phyloP scores from a whole-genome alignment of 2,329 filamentous ascomycete species.

The Fusarium marasasianum region DNA sequence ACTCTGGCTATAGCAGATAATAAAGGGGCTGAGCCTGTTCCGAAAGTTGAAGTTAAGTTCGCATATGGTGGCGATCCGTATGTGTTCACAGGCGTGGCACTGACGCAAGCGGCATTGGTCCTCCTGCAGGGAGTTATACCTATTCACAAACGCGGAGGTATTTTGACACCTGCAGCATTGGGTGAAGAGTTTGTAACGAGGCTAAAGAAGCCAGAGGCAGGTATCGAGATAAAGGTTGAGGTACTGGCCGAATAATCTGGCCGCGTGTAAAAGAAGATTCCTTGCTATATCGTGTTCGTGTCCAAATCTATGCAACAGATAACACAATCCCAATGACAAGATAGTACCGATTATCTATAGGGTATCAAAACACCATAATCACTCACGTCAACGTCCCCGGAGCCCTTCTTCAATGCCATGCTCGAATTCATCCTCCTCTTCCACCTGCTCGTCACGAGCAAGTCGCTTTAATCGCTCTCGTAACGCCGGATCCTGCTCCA shows the following conservation, averaged over 20 bases:
- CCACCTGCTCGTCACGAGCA: slow-evolving; percentile 47
- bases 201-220: slow-evolving; percentile 9
- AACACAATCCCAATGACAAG: slow-evolving; percentile 1
- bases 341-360: slow-evolving; percentile 30
- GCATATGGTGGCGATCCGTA: slow-evolving; percentile 30
- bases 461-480: slow-evolving; percentile 54
- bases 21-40: background rate
- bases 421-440: slow-evolving; percentile 39
- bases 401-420: slow-evolving; percentile 30
- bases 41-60: slow-evolving; percentile 21
- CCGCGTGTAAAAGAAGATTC: background rate
- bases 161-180: slow-evolving; percentile 32
- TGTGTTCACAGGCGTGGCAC: slow-evolving; percentile 27
- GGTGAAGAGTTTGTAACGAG: slow-evolving; percentile 22
- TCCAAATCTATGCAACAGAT: slow-evolving; percentile 6
- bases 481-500: slow-evolving; percentile 62
- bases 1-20: slow-evolving; percentile 19
- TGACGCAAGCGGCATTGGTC: slow-evolving; percentile 32
- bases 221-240: slow-evolving; percentile 19
- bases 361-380: slow-evolving; percentile 39
- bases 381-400: slow-evolving; percentile 13
- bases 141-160: slow-evolving; percentile 23
- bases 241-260: background rate
- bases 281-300: slow-evolving; percentile 11
- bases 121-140: slow-evolving; percentile 19